Base-by-base conservation (phyloP, 331 rosid species). In the Ulmus americana region DNA sequence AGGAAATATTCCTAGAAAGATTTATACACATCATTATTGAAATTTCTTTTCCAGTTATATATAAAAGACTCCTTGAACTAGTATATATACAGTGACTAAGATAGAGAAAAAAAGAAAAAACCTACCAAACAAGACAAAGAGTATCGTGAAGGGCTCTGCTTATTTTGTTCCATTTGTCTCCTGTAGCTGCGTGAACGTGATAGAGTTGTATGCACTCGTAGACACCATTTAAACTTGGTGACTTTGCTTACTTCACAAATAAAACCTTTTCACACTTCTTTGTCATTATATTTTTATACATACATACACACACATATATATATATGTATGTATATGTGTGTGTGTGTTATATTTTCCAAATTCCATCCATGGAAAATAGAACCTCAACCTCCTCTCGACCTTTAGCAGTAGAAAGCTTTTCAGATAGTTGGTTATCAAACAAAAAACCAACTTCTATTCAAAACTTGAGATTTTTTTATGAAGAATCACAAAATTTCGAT, bases 391-490 rank as follows among this genome's bases (percentile, higher is more conserved):
- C 39, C 4, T n/a, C 86, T 64, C 40, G 68, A 39, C 67, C 85
- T 74, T 72, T 86, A 53, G 92, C 92, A 16, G 79, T 84, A 56
- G 88, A 81, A 7, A 86, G 92, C 70, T 86, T 86, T 78, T 86
- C 88, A 42, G 72, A 67, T 58, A 83, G 88, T 64, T 86, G 92
- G 92, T 64, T 86, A 58, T 64, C 83, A 28, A 81, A 86, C 71
- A 51, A 12, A 52, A 76, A 48, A 61, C 16, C 14, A 12, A 50
- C 63, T 59, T 61, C 69, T 61, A 13, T 1, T 40, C 52, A 70
- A 59, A 48, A 63, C 22, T 28, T 28, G 35, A 28, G 35, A 28
- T 28, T 28, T 28, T 28, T 28, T 28, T 28, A 28, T 3, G 35
- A 28, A 28, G 35, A 28, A 28, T 2, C 35, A 2, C 79, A 78